Conservation (phyloP, 1,139 yeast genomes). For the Yarrowia galli region DNA sequence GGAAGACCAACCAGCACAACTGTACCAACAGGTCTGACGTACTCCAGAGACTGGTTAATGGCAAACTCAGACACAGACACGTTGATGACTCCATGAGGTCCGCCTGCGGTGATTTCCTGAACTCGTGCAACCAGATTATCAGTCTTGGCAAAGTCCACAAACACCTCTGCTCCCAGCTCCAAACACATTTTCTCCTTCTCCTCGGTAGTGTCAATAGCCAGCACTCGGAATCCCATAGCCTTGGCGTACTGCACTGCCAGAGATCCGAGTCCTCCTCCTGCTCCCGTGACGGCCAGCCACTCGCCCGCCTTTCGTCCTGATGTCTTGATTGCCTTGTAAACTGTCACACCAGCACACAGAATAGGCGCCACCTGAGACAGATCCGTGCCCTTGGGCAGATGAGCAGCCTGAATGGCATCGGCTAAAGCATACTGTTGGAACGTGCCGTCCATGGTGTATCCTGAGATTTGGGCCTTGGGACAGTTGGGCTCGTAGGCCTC, state of each 20-base stretch:
- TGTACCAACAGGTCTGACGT: conserved; percentile 71
- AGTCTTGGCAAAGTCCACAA: conserved; percentile 61
- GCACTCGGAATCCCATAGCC: conserved; percentile 74
- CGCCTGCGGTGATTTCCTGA: conserved; percentile 65
- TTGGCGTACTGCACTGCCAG: conserved; percentile 75
- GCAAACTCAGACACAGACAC: conserved; percentile 75
- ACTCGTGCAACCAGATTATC: conserved; percentile 57
- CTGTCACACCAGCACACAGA: conserved; percentile 77
- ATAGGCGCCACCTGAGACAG: conserved; percentile 75
- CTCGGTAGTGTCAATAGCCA: conserved; percentile 73
- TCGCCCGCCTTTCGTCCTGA: conserved; percentile 68
- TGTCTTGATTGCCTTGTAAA: conserved; percentile 74
- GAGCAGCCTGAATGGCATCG: conserved; percentile 85
- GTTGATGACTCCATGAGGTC: conserved; percentile 74
- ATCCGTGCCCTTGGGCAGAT: conserved; percentile 70
- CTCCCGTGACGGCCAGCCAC: conserved; percentile 78
- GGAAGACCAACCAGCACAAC: conserved; percentile 78
- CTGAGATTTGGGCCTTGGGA: conserved; percentile 70
- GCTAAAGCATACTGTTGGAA: conserved; percentile 88
- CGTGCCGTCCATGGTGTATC: conserved; percentile 82
- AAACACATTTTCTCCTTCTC: conserved; percentile 63
- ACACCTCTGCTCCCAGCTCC: conserved; percentile 70
- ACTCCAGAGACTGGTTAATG: conserved; percentile 65
- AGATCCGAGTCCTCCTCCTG: conserved; percentile 81
- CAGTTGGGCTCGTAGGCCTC: conserved; percentile 74